phyloP scores from a whole-genome alignment of 352 stramenopile genomes.

The Pythium apleroticum region DNA sequence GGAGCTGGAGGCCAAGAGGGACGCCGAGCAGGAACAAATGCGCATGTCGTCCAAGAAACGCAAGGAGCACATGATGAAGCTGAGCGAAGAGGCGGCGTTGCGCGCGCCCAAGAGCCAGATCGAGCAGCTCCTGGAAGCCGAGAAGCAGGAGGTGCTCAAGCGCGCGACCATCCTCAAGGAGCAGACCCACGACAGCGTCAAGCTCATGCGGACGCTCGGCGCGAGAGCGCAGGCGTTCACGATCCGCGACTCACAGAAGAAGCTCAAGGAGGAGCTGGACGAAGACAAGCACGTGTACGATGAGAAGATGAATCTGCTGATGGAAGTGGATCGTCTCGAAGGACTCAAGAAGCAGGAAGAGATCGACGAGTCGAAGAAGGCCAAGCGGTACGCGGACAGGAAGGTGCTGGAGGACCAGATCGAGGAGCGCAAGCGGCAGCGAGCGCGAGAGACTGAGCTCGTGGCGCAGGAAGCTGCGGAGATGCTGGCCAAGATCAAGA shows the following conservation, averaged over 20 bases:
- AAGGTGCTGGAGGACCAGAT: constrained; percentile 91
- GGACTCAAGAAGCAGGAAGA: constrained; percentile 90
- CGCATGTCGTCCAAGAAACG: constrained; percentile 61
- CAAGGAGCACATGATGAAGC: constrained; percentile 80
- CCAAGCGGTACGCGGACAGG: constrained; percentile 75
- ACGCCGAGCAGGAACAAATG: constrained; percentile 56
- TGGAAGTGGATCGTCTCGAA: constrained; percentile 93
- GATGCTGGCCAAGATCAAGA: constrained; percentile 87
- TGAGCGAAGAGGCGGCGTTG: constrained; percentile 58
- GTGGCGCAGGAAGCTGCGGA: constrained; percentile 83
- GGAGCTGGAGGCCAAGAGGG: constrained; percentile 49
- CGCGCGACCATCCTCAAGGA: constrained; percentile 62
- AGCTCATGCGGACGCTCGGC: constrained; percentile 92
- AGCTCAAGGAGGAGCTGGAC: constrained; percentile 62
- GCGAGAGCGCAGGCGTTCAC: constrained; percentile 92
- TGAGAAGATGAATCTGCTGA: constrained; percentile 92
- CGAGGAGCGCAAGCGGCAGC: constrained; percentile 48
- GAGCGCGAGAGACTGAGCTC: constrained; percentile 42
- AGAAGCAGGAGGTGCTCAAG: constrained; percentile 63
- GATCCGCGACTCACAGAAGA: constrained; percentile 92
- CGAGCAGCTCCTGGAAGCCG: constrained; percentile 67
- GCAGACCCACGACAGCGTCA: constrained; percentile 89
- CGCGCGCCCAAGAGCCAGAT: constrained; percentile 77
- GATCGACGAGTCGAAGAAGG: constrained; percentile 87
- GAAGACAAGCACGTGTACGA: constrained; percentile 90